These are phyloP conservation scores for Cajanus cajan DNA, from an alignment of 306 rosid species.

Conservation along the genomic window DNA sequence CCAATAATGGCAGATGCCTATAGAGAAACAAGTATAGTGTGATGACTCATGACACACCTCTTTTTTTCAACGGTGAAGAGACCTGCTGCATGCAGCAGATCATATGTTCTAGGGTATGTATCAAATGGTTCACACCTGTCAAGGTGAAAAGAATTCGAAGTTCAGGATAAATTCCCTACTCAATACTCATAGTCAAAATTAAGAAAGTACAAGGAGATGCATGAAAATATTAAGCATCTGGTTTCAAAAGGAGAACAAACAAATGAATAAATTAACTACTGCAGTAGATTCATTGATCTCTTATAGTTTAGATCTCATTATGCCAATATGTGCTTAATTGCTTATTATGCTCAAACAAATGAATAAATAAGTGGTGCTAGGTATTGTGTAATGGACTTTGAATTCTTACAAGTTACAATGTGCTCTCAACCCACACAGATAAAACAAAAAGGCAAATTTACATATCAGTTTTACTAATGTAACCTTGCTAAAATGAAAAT, in stretches of 20 bases:
- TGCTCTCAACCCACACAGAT: not conserved
- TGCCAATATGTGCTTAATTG: not conserved
- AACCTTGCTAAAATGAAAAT: conserved; percentile 16
- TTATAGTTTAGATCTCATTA: not conserved
- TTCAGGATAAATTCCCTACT: conserved; percentile 3
- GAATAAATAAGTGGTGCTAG: not conserved
- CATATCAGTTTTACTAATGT: conserved; percentile 3
- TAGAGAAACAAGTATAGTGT: conserved; percentile 10
- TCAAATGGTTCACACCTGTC: conserved; percentile 96
- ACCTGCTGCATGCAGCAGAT: conserved; percentile 77
- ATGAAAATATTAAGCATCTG: not conserved
- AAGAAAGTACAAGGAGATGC: not conserved
- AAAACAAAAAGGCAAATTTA: not conserved
- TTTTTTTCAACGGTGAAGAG: conserved; percentile 75
- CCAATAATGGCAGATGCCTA: not conserved
- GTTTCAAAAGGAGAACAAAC: not conserved
- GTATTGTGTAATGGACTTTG: not conserved
- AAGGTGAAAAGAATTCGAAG: conserved; percentile 1
- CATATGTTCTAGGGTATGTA: conserved; percentile 92
- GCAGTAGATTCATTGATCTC: not conserved
- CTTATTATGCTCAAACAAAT: conserved; percentile 13
- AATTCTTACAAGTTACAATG: not conserved
- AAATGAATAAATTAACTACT: not conserved
- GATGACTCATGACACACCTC: conserved; percentile 48
- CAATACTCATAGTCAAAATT: not conserved